phyloP scores from a whole-genome alignment of 352 stramenopile genomes.

The Pythium oligandrum region DNA sequence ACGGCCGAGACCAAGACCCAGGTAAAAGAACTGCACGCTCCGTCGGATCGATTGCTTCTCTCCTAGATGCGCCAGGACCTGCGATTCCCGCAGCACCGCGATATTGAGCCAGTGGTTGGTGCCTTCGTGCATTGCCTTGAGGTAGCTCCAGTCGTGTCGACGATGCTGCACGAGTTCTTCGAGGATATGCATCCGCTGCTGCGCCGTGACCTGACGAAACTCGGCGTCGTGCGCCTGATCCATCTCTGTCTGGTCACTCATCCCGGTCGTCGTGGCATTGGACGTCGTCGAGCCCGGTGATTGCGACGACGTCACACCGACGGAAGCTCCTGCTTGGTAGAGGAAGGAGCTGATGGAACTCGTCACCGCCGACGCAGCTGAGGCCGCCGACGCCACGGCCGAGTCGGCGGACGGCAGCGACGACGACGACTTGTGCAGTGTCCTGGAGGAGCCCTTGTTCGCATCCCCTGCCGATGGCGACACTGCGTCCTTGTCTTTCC shows the following conservation, averaged over 20 bases:
- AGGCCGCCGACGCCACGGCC: constrained; percentile 7
- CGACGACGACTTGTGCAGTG: background rate
- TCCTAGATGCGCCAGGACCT: constrained; percentile 57
- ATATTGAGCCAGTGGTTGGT: constrained; percentile 83
- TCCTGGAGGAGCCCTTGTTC: background rate
- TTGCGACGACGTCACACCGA: no score
- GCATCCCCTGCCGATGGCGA: constrained; percentile 6
- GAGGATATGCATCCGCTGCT: constrained; percentile 69
- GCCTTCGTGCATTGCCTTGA: constrained; percentile 76
- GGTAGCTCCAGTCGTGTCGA: constrained; percentile 73
- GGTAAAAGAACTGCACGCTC: constrained; percentile 76
- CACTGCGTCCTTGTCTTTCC: constrained; percentile 6
- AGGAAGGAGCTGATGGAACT: constrained; percentile 17
- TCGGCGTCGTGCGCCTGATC: constrained; percentile 29
- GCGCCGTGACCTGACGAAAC: constrained; percentile 43
- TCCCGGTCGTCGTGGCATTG: background rate
- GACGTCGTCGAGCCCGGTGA: background rate
- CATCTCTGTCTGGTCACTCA: constrained; percentile 9
- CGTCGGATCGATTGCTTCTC: constrained; percentile 53
- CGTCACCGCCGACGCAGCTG: constrained; percentile 10
- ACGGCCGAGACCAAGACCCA: constrained; percentile 61
- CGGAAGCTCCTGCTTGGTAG: background rate
- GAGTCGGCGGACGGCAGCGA: constrained; percentile 11
- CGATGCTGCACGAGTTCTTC: constrained; percentile 71
- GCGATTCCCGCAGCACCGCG: constrained; percentile 56